phyloP scores from a whole-genome alignment of 371 early-diverging fungal species.

The Hamiltosporidium tvaerminnensis region DNA sequence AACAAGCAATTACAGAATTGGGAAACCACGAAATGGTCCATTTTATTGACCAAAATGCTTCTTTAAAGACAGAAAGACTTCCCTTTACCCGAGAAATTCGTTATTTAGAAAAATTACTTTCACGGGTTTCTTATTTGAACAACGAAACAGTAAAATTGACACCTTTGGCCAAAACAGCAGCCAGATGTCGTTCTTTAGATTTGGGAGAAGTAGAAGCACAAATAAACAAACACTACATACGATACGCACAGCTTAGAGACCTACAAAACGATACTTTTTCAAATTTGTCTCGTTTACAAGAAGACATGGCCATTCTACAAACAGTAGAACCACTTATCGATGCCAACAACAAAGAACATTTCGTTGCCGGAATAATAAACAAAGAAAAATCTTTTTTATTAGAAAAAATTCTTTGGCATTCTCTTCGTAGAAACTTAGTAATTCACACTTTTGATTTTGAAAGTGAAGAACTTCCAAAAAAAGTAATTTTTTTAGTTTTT shows the following conservation, averaged over 20 bases:
- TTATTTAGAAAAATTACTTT: slow-evolving; percentile 33
- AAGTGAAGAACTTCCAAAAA: slow-evolving; percentile 1
- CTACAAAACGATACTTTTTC: slow-evolving; percentile 34
- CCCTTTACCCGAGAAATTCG: slow-evolving; percentile 28
- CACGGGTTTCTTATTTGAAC: slow-evolving; percentile 28
- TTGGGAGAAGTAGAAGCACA: slow-evolving; percentile 20
- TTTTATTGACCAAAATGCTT: slow-evolving; percentile 23
- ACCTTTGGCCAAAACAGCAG: slow-evolving; percentile 10
- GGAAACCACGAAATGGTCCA: slow-evolving; percentile 41
- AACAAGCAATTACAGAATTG: slow-evolving; percentile 37
- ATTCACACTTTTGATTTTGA: slow-evolving; percentile 10
- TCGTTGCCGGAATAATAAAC: slow-evolving; percentile 46
- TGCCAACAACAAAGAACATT: slow-evolving; percentile 29
- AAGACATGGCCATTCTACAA: slow-evolving; percentile 44
- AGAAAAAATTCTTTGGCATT: slow-evolving; percentile 35
- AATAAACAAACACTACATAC: slow-evolving; percentile 42
- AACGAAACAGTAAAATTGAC: slow-evolving; percentile 18
- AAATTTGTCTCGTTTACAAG: slow-evolving; percentile 18
- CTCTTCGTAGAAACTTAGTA: slow-evolving; percentile 45
- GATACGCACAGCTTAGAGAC: slow-evolving; percentile 34
- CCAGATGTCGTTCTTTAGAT: slow-evolving; percentile 9
- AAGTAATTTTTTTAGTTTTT: slow-evolving; percentile 48
- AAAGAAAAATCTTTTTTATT: slow-evolving; percentile 38
- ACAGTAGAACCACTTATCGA: slow-evolving; percentile 25
- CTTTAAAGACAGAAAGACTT: slow-evolving; percentile 14